Conservation (phyloP, 2,329 filamentous ascomycete species). For the Tolypocladium sp. region DNA sequence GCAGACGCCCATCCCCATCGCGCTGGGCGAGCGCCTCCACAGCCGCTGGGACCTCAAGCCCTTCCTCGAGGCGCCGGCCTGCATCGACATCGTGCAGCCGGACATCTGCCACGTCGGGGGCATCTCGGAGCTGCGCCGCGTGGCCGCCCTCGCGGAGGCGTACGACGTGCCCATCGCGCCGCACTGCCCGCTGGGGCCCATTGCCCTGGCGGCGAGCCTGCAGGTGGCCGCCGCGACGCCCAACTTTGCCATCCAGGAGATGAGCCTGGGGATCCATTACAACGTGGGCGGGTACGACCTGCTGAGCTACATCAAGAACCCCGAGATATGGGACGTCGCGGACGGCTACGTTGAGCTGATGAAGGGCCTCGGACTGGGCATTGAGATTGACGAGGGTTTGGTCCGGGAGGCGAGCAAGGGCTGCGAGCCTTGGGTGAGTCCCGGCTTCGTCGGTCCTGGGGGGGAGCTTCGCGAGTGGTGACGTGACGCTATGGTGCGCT, state of each 20-base stretch:
- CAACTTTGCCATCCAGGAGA: slow-evolving; percentile 69
- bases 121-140: slow-evolving; percentile 60
- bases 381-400: slow-evolving; percentile 62
- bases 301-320: slow-evolving; percentile 56
- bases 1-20: slow-evolving; percentile 42
- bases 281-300: slow-evolving; percentile 59
- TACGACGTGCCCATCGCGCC: slow-evolving; percentile 52
- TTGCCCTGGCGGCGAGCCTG: slow-evolving; percentile 62
- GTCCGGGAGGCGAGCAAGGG: slow-evolving; percentile 49
- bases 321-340: slow-evolving; percentile 56
- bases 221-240: slow-evolving; percentile 53
- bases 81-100: slow-evolving; percentile 64
- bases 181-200: slow-evolving; percentile 64
- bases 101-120: slow-evolving; percentile 66
- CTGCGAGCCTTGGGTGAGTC: slow-evolving; percentile 54
- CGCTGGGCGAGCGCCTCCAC: slow-evolving; percentile 63
- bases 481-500: not conserved
- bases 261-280: slow-evolving; percentile 74
- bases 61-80: slow-evolving; percentile 57
- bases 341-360: slow-evolving; percentile 55
- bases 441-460: slow-evolving; percentile 59
- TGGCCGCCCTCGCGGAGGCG: slow-evolving; percentile 35
- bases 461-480: slow-evolving; percentile 62
- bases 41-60: slow-evolving; percentile 65
- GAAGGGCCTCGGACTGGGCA: slow-evolving; percentile 54